Percentiles rank a stretch among this genome's conserved stretches.
Conservation (phyloP, 352 stramenopile genomes). For the Phytophthora sp. region DNA sequence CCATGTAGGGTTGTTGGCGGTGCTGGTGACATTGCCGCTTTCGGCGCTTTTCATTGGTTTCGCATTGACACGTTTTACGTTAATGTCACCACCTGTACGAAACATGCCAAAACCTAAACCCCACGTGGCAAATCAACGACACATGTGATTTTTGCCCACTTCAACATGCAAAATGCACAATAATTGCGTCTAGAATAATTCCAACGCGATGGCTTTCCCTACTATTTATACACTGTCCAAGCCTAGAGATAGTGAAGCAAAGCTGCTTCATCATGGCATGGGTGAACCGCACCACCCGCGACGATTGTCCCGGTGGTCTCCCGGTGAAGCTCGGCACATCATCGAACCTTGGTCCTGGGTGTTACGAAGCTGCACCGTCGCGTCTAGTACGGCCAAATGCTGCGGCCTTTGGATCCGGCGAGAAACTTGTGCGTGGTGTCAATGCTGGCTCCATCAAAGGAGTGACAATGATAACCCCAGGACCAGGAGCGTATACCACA, state of each 20-base stretch:
- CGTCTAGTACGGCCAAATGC: conserved; percentile 58
- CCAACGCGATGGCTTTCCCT: not conserved
- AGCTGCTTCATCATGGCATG: conserved; percentile 55
- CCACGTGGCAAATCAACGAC: not conserved
- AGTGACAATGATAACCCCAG: conserved; percentile 58
- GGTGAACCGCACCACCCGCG: conserved; percentile 71
- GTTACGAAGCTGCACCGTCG: conserved; percentile 58
- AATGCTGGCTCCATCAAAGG: conserved; percentile 42
- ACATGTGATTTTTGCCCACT: conserved; percentile 7
- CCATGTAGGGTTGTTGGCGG: conserved; percentile 20
- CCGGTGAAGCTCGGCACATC: conserved; percentile 35
- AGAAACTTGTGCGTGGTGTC: conserved; percentile 51
- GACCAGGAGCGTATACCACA: conserved; percentile 54
- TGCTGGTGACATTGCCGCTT: conserved; percentile 18
- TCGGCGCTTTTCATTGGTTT: conserved; percentile 29
- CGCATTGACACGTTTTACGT: conserved; percentile 6
- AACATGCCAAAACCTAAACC: conserved; percentile 16
- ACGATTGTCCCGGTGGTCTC: conserved; percentile 51
- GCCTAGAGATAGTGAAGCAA: not conserved
- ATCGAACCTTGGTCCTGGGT: conserved; percentile 57
- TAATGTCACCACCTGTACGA: conserved; percentile 3
- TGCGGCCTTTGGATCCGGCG: conserved; percentile 60
- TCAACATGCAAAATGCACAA: not conserved
- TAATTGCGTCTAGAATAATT: no score
- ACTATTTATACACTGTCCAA: conserved; percentile 18